Conservation (phyloP, 805 yeast species). For the Nakazawaea wickerhamii region DNA sequence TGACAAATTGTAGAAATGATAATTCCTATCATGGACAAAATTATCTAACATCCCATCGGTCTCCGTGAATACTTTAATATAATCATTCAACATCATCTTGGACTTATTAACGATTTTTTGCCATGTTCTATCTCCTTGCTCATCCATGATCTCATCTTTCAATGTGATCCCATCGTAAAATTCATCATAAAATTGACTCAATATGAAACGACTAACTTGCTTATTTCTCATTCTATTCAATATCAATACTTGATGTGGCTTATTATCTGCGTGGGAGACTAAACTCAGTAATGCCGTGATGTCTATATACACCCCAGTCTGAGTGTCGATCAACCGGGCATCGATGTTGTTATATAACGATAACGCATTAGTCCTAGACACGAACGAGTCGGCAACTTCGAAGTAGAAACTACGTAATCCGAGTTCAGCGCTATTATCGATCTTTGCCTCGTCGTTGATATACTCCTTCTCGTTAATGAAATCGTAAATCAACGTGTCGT, state of each 20-base stretch:
- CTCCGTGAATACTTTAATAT: background rate
- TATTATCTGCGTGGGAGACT: background rate
- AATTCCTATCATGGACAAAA: constrained; percentile 43
- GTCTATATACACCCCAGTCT: constrained; percentile 42
- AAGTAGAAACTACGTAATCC: constrained; percentile 27
- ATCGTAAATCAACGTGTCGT: constrained; percentile 47
- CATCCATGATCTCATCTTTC: background rate
- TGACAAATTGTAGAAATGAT: constrained; percentile 45
- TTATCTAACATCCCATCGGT: constrained; percentile 10
- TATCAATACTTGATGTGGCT: background rate
- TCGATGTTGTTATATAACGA: constrained; percentile 49
- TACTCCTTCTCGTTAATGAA: constrained; percentile 12
- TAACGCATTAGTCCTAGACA: constrained; percentile 29
- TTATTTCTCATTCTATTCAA: background rate
- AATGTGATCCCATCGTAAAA: constrained; percentile 8
- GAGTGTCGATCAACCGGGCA: constrained; percentile 48
- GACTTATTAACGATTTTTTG: background rate
- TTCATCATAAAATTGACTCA: background rate
- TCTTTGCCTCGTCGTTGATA: constrained; percentile 11
- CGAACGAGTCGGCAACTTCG: constrained; percentile 30
- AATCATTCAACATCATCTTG: constrained; percentile 1
- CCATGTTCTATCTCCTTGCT: background rate
- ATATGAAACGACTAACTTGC: constrained; percentile 3
- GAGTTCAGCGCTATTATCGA: constrained; percentile 16
- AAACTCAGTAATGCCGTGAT: constrained; percentile 31